These are phyloP conservation scores for Boletus pseudo-olivaceus DNA, from an alignment of 768 basidiomycete species.

Conservation along the genomic window DNA sequence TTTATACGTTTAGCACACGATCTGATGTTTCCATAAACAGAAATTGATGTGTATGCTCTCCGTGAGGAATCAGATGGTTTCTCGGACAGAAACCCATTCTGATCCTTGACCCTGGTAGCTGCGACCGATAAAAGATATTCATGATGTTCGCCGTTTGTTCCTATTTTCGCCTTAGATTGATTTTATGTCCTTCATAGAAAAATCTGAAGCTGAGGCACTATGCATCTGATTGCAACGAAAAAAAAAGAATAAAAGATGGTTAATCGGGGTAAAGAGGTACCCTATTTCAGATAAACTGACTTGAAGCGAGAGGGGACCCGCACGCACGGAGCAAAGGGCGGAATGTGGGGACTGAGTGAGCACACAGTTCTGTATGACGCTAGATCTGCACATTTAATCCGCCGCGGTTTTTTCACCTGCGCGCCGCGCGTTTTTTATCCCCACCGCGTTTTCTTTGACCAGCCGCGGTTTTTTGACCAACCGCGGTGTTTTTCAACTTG, in stretches of 20 bases:
- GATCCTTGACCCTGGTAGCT: not conserved
- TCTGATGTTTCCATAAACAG: not conserved
- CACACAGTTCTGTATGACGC: no score
- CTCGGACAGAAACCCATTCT: not conserved
- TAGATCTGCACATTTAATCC: no score
- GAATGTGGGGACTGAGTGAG: not conserved
- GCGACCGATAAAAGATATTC: not conserved
- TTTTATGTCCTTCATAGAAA: not conserved
- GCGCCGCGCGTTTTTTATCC: no score
- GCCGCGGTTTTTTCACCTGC: no score
- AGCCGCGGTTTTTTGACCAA: no score
- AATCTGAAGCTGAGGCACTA: no score
- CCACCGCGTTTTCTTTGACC: no score
- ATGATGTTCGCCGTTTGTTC: not conserved
- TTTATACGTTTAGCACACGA: constrained; percentile 11
- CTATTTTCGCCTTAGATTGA: not conserved
- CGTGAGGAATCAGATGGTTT: not conserved
- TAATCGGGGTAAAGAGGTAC: no score
- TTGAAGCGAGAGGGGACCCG: not conserved
- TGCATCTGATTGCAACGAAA: no score
- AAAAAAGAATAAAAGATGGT: no score
- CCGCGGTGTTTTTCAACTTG: no score
- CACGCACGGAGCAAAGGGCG: not conserved
- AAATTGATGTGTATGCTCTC: not conserved
- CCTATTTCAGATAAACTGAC: no score